A percentile compares a stretch with the other conserved stretches of the same genome.
phyloP scores from a whole-genome alignment of 139 green algal species.

The Auxenochlorella pyrenoidosa region DNA sequence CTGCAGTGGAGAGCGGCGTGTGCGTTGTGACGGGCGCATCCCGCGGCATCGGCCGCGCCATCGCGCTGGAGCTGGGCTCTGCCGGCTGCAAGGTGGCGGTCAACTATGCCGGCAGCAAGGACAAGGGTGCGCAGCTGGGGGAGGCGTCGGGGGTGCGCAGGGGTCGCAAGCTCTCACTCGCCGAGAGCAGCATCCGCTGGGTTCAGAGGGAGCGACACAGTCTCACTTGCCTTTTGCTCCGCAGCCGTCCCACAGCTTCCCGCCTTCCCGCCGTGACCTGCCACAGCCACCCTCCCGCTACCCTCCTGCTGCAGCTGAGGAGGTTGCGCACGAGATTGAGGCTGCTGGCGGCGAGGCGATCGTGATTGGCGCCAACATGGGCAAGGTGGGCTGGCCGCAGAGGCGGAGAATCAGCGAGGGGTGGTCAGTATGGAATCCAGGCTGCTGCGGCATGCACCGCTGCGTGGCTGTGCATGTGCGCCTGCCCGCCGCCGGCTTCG shows the following conservation, averaged over 20 bases:
- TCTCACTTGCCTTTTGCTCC: too few relatives aligned
- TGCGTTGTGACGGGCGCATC: constrained; percentile 94
- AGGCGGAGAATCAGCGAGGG: too few relatives aligned
- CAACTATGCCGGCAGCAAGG: constrained; percentile 74
- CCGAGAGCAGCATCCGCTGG: too few relatives aligned
- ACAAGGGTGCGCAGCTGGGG: background rate
- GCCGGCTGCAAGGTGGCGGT: constrained; percentile 81
- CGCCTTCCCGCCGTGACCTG: too few relatives aligned
- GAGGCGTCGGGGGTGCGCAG: background rate
- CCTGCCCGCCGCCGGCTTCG: too few relatives aligned
- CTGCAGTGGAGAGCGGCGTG: constrained; percentile 59
- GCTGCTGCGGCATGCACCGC: too few relatives aligned
- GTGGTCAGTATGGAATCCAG: too few relatives aligned
- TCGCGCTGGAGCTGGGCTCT: constrained; percentile 85
- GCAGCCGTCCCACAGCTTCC: too few relatives aligned
- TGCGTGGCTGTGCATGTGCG: too few relatives aligned
- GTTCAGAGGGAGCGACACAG: too few relatives aligned
- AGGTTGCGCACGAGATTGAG: constrained; percentile 74
- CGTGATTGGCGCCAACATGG: constrained; percentile 73
- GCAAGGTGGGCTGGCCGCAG: constrained; percentile 51
- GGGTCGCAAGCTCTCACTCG: too few relatives aligned
- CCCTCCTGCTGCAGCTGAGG: constrained; percentile 68
- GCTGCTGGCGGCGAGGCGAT: constrained; percentile 79
- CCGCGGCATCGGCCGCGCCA: constrained; percentile 93
- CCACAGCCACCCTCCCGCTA: too few relatives aligned